phyloP scores from a whole-genome alignment of 192 early-diverging fungal species.

The Coemansia sp. region DNA sequence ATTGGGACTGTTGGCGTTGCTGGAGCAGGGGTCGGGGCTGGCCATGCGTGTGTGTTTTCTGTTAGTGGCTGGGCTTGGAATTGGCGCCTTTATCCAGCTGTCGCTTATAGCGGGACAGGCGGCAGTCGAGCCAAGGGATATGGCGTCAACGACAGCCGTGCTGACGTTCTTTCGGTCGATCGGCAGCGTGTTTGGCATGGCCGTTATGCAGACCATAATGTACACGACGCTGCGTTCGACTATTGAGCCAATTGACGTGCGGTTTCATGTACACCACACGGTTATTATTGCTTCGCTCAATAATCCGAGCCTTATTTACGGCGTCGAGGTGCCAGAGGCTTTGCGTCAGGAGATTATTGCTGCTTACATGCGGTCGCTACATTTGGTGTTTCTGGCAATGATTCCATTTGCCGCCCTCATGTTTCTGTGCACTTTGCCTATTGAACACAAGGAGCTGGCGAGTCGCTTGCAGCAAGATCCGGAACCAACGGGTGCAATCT shows the following conservation, averaged over 20 bases:
- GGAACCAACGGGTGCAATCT: background rate
- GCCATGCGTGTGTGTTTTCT: slow-evolving; percentile 63
- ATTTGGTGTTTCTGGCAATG: slow-evolving; percentile 54
- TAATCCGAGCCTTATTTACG: slow-evolving; percentile 44
- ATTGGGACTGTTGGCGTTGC: slow-evolving; percentile 59
- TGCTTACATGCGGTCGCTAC: slow-evolving; percentile 59
- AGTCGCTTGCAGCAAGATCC: slow-evolving; percentile 21
- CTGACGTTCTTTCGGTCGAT: slow-evolving; percentile 66
- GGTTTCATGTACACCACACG: slow-evolving; percentile 39
- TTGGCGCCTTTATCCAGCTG: slow-evolving; percentile 74
- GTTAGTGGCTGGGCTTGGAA: slow-evolving; percentile 70
- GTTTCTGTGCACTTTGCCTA: slow-evolving; percentile 54
- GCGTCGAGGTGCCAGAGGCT: slow-evolving; percentile 25
- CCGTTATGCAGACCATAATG: slow-evolving; percentile 59
- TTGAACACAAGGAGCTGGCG: slow-evolving; percentile 50
- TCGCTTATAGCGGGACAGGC: slow-evolving; percentile 70
- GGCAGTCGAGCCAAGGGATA: slow-evolving; percentile 56
- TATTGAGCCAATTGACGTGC: slow-evolving; percentile 4
- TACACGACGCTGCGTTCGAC: slow-evolving; percentile 29
- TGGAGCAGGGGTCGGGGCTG: slow-evolving; percentile 46
- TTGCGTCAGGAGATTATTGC: slow-evolving; percentile 50
- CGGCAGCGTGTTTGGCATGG: slow-evolving; percentile 63
- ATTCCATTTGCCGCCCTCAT: slow-evolving; percentile 55
- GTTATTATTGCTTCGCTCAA: slow-evolving; percentile 41
- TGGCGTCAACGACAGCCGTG: slow-evolving; percentile 68